phyloP scores from a whole-genome alignment of 2,329 filamentous ascomycete genomes.

The Remersonia thermophila region DNA sequence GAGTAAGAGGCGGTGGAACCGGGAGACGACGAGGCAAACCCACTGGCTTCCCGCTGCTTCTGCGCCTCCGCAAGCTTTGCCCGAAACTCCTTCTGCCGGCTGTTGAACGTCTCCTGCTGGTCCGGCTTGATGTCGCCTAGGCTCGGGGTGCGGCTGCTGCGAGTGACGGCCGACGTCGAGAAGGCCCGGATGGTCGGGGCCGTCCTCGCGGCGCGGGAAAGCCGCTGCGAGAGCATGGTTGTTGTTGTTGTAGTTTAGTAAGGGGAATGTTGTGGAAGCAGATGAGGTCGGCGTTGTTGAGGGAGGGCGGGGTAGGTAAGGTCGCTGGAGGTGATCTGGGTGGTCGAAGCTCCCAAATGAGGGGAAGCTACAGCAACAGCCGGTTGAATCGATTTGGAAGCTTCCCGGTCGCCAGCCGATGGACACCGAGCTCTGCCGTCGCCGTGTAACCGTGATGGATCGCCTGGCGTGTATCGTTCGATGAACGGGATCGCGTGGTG shows the following conservation, averaged over 20 bases:
- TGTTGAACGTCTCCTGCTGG: slow-evolving; percentile 63
- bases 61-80: slow-evolving; percentile 65
- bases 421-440: slow-evolving; percentile 1
- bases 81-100: slow-evolving; percentile 77
- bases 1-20: slow-evolving; percentile 22
- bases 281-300: background rate
- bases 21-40: slow-evolving; percentile 28
- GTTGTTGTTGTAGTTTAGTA: too few relatives aligned
- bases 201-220: slow-evolving; percentile 30
- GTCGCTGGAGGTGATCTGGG: background rate
- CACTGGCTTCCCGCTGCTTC: slow-evolving; percentile 80
- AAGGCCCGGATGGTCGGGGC: slow-evolving; percentile 36
- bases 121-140: slow-evolving; percentile 72
- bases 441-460: too few relatives aligned
- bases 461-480: slow-evolving; percentile 1
- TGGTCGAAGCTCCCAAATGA: slow-evolving; percentile 1
- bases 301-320: background rate
- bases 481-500: slow-evolving; percentile 1
- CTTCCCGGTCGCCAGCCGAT: background rate
- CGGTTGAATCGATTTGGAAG: background rate
- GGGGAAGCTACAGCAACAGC: slow-evolving; percentile 2
- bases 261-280: background rate
- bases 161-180: slow-evolving; percentile 36
- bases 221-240: slow-evolving; percentile 39
- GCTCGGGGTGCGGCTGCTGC: slow-evolving; percentile 48